phyloP scores from a whole-genome alignment of 108 stramenopile species.

The Cyclostephanos tholiformis region DNA sequence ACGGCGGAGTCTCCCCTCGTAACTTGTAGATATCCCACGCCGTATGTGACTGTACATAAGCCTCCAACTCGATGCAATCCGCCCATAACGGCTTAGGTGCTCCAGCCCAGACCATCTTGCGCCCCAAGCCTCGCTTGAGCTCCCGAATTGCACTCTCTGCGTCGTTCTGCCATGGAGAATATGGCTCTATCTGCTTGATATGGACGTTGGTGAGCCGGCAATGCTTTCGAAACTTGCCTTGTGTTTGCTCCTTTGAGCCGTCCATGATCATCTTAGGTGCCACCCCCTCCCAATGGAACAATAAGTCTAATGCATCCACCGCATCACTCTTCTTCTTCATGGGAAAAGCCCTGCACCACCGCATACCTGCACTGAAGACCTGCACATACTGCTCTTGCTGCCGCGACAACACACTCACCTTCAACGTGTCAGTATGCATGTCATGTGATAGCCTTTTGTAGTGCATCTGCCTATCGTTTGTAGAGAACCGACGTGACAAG shows the following conservation, averaged over 20 bases:
- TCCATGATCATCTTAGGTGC: conserved; percentile 23
- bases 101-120: conserved; percentile 12
- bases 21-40: conserved; percentile 11
- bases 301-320: background rate
- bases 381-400: conserved; percentile 1
- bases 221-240: conserved; percentile 6
- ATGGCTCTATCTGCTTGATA: conserved; percentile 12
- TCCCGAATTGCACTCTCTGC: conserved; percentile 27
- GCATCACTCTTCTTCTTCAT: conserved; percentile 36
- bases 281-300: conserved; percentile 15
- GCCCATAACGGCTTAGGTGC: conserved; percentile 35
- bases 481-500: background rate
- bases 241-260: conserved; percentile 30
- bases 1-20: conserved; percentile 24
- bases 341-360: conserved; percentile 11
- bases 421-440: background rate
- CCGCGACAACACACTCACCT: background rate
- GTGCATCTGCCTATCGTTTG: conserved; percentile 5
- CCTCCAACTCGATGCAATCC: conserved; percentile 28
- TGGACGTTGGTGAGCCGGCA: conserved; percentile 4
- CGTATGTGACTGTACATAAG: conserved; percentile 32
- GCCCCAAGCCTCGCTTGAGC: conserved; percentile 17
- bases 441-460: background rate
- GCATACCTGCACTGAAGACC: conserved; percentile 1
- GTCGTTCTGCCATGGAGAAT: conserved; percentile 23